Evolutionary conservation across 208 protist genomes (phyloP), one percentile per base, ranked within the genome.

Genomic region (Leptomonas seymouri): DNA sequence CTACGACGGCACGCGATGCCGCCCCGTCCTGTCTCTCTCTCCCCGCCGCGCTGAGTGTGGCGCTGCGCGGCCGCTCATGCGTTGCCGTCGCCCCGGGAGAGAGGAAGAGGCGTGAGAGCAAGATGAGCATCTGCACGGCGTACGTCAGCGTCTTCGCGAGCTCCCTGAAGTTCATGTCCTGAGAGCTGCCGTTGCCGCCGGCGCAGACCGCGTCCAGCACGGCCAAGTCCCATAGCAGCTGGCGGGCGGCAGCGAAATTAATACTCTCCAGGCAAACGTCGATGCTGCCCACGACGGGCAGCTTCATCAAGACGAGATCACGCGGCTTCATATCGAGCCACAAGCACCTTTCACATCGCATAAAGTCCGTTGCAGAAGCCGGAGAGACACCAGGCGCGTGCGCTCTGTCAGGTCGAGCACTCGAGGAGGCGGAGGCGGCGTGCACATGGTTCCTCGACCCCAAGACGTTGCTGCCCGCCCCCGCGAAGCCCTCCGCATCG

Each of bases 1-100:
- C 69, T 28, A 51, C 60, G 31, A 59, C 72, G 9, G 49, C 51
- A 34, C 48, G 54, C 31, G 66, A 53, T n/a, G 50, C 41, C 25
- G 44, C 74, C 62, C 65, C 42, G 16, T 61, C 67, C 6, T 64
- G 74, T n/a, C 11, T 14, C 9, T 67, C 1, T 49, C 55, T 65
- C n/a, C 71, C 57, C 21, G 71, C 70, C 48, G 50, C 64, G 50
- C 3, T 51, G 55, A 16, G 36, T 23, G 67, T 87, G 55, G 53
- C 69, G 45, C 27, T 20, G 50, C 84, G 81, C 23, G 80, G 85
- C 6, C 71, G 71, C 30, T 86, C 74, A 49, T 86, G 82, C 44
- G 91, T 85, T 25, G 81, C 85, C 56, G 85, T 80, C 25, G 82
- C 85, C 62, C 91, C 84, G 0, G 61, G 28, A 2, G 46, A 7